Percentiles rank a stretch among this genome's conserved stretches.
These are phyloP conservation scores for Komagataella populi DNA, from an alignment of 805 yeast genomes.

Conservation along the genomic window DNA sequence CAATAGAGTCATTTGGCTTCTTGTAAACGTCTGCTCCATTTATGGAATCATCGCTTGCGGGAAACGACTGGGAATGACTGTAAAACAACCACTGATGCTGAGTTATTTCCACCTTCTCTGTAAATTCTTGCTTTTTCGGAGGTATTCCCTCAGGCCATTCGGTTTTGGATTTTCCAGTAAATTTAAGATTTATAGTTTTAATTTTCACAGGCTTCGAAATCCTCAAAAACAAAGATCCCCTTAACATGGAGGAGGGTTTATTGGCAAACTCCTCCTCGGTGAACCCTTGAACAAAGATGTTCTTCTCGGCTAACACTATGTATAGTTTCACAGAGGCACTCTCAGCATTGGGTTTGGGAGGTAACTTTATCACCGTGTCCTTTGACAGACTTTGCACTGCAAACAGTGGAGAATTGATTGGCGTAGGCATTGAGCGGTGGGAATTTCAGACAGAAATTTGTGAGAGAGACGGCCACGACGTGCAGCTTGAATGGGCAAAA, in stretches of 20 bases:
- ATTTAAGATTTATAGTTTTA: conserved; percentile 44
- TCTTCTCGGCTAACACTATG: conserved; percentile 68
- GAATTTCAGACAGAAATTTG: background rate
- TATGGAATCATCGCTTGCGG: conserved; percentile 14
- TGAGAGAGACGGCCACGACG: background rate
- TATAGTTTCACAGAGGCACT: conserved; percentile 59
- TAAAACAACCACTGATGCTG: conserved; percentile 90
- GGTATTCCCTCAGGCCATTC: conserved; percentile 99
- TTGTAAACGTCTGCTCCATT: conserved; percentile 35
- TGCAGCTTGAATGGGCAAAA: background rate
- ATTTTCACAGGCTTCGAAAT: conserved; percentile 61
- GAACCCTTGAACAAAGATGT: conserved; percentile 73
- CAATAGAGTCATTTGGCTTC: conserved; percentile 14
- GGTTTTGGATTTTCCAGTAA: conserved; percentile 62
- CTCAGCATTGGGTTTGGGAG: conserved; percentile 41
- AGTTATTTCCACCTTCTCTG: conserved; percentile 52
- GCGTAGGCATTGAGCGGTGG: conserved; percentile 4
- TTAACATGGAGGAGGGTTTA: conserved; percentile 63
- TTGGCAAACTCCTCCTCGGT: conserved; percentile 45
- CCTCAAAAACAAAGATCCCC: conserved; percentile 68
- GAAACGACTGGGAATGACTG: conserved; percentile 20
- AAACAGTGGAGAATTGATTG: conserved; percentile 28
- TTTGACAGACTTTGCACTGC: conserved; percentile 25
- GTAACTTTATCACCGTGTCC: conserved; percentile 32
- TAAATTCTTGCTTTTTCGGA: conserved; percentile 58